Conservation (phyloP, 1,284 basidiomycete species). For the Tilletiopsis washingtonensis region DNA sequence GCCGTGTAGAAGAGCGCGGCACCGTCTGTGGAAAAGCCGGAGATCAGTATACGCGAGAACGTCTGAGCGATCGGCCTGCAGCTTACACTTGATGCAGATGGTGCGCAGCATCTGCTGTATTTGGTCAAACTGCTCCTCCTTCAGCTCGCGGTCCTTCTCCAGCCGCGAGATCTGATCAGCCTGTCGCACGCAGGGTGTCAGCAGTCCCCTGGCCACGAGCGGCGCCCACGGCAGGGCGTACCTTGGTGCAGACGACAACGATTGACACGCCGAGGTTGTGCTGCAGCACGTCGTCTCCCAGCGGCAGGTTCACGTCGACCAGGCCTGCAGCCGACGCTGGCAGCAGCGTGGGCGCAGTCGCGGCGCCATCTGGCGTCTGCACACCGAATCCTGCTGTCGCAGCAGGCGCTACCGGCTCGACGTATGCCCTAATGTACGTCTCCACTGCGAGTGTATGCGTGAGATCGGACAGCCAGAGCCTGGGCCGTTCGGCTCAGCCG, state of each 20-base stretch:
- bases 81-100: constrained; percentile 82
- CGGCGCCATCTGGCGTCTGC: neutral
- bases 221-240: neutral
- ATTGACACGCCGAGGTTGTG: constrained; percentile 69
- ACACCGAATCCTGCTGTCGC: neutral
- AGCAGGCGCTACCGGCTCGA: constrained; percentile 59
- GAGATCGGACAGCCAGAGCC: neutral
- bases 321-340: too few relatives aligned
- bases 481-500: constrained; percentile 20
- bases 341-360: neutral
- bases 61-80: too few relatives aligned
- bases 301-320: constrained; percentile 17
- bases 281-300: constrained; percentile 23
- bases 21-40: too few relatives aligned
- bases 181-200: constrained; percentile 6
- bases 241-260: constrained; percentile 74
- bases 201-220: neutral
- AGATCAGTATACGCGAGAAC: too few relatives aligned
- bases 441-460: constrained; percentile 58
- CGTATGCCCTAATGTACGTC: constrained; percentile 75
- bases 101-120: constrained; percentile 89
- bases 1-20: too few relatives aligned
- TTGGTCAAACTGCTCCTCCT: constrained; percentile 89
- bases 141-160: constrained; percentile 47
- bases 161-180: constrained; percentile 47